Evolutionary conservation across 163 green algal genomes (phyloP).

Genomic region (Coccomyxa subellipsoidea): DNA sequence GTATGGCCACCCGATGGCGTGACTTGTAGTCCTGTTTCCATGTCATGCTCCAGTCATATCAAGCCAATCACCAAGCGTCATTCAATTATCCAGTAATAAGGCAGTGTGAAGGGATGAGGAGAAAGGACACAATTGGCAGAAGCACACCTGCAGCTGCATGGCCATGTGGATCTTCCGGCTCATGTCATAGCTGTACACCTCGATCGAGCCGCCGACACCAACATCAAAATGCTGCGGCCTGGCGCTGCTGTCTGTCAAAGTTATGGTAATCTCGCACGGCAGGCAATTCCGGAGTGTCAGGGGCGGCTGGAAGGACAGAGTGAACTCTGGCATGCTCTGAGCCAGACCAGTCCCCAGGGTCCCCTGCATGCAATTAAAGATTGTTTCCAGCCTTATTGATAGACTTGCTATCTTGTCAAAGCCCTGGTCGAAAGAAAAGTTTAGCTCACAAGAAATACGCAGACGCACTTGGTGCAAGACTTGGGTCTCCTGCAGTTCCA

Average conservation of each 20-base stretch:
- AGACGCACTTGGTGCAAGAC: not conserved
- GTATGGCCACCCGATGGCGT: slow-evolving; percentile 13
- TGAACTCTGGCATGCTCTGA: slow-evolving; percentile 35
- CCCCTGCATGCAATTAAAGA: too few relatives aligned
- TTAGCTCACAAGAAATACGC: not conserved
- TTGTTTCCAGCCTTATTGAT: too few relatives aligned
- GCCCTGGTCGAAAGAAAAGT: too few relatives aligned
- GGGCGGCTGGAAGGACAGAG: slow-evolving; percentile 43
- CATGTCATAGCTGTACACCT: slow-evolving; percentile 36
- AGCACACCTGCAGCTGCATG: slow-evolving; percentile 31
- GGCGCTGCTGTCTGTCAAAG: slow-evolving; percentile 15
- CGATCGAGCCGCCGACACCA: slow-evolving; percentile 10
- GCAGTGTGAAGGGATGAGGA: too few relatives aligned
- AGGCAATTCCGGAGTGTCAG: slow-evolving; percentile 53
- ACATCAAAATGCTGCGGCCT: slow-evolving; percentile 19
- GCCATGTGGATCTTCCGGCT: slow-evolving; percentile 29
- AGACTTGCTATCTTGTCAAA: too few relatives aligned
- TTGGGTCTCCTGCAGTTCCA: slow-evolving; percentile 37
- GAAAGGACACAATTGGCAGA: too few relatives aligned
- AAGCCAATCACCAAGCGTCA: too few relatives aligned
- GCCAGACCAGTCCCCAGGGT: too few relatives aligned
- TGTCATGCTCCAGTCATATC: too few relatives aligned
- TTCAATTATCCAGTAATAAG: too few relatives aligned
- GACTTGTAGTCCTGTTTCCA: slow-evolving; percentile 22
- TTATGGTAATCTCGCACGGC: slow-evolving; percentile 38